Percentiles rank a stretch among this genome's conserved stretches.
Evolutionary conservation across 1,284 basidiomycete species (phyloP).

Genomic region (Meripilus lineatus): DNA sequence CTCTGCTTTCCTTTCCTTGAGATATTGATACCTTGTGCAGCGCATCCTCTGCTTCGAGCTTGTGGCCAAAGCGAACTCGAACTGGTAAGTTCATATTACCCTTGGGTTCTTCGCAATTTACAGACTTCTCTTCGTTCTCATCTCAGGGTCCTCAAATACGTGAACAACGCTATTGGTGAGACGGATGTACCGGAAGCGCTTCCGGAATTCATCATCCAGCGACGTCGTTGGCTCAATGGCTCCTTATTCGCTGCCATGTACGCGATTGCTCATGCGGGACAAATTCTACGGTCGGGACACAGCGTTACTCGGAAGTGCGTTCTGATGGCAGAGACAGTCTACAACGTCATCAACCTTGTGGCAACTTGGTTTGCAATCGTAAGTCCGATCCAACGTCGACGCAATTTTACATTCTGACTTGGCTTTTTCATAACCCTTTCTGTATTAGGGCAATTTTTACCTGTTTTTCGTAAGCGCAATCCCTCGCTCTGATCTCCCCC

Average conservation of each 20-base stretch:
- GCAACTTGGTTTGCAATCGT: constrained; percentile 94
- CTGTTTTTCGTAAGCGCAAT: constrained; percentile 90
- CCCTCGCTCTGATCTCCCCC: too few species aligned
- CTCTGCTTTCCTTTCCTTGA: not conserved
- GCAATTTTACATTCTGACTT: not conserved
- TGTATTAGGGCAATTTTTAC: constrained; percentile 82
- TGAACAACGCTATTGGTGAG: constrained; percentile 92
- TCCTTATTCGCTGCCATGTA: constrained; percentile 95
- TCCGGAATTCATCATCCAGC: constrained; percentile 93
- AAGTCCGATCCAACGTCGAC: constrained; percentile 34
- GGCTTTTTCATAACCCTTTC: too few species aligned
- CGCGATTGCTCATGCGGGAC: constrained; percentile 77
- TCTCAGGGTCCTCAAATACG: constrained; percentile 87
- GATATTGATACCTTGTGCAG: constrained; percentile 34
- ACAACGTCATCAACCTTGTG: constrained; percentile 84
- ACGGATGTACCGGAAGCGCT: constrained; percentile 95
- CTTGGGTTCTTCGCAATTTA: constrained; percentile 1
- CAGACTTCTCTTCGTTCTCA: not conserved
- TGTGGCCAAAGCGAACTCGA: constrained; percentile 84
- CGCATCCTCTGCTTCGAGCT: constrained; percentile 98
- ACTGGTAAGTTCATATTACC: constrained; percentile 54
- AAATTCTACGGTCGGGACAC: constrained; percentile 85
- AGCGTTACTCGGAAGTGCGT: constrained; percentile 70
- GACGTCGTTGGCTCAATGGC: constrained; percentile 88
- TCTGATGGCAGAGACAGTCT: constrained; percentile 79